A percentile compares a stretch with the other conserved stretches of the same genome.
Conservation (phyloP, 2,329 filamentous ascomycete species). For the Ceratocystis albifundus region DNA sequence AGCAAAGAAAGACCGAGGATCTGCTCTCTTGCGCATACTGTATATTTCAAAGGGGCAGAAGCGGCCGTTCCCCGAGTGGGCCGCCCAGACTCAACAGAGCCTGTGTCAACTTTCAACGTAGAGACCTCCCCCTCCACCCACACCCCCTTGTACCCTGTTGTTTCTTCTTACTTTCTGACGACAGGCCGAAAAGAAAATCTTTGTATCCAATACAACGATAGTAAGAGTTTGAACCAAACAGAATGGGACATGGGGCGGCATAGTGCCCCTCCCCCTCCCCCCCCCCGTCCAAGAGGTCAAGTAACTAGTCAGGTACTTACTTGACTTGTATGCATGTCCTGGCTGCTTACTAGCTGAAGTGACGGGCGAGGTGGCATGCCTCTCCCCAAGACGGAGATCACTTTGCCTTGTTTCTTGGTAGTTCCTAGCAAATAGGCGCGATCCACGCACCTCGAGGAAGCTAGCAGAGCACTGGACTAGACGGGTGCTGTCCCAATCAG, state of each 20-base stretch:
- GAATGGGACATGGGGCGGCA: neutral
- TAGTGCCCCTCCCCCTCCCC: slow-evolving; percentile 2
- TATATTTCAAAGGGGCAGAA: neutral
- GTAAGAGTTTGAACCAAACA: neutral
- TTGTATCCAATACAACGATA: neutral
- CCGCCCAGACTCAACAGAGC: neutral
- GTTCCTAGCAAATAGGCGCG: neutral
- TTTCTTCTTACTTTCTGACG: slow-evolving; percentile 9
- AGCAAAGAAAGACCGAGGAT: neutral
- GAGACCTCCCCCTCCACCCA: neutral
- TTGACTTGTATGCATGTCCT: slow-evolving; percentile 1
- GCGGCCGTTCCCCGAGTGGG: neutral
- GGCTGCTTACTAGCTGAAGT: neutral
- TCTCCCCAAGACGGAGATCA: neutral
- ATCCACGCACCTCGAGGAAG: neutral
- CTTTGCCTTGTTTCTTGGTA: neutral
- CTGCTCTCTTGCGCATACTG: neutral
- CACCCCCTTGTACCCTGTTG: neutral
- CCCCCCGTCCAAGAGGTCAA: neutral
- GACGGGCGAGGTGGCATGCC: neutral
- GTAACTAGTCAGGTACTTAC: slow-evolving; percentile 11
- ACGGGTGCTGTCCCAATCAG: neutral
- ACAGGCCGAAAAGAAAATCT: slow-evolving; percentile 3
- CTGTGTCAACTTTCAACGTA: neutral
- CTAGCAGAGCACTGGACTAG: neutral